phyloP scores from a whole-genome alignment of 306 rosid species.

The Pyrus betulifolia region DNA sequence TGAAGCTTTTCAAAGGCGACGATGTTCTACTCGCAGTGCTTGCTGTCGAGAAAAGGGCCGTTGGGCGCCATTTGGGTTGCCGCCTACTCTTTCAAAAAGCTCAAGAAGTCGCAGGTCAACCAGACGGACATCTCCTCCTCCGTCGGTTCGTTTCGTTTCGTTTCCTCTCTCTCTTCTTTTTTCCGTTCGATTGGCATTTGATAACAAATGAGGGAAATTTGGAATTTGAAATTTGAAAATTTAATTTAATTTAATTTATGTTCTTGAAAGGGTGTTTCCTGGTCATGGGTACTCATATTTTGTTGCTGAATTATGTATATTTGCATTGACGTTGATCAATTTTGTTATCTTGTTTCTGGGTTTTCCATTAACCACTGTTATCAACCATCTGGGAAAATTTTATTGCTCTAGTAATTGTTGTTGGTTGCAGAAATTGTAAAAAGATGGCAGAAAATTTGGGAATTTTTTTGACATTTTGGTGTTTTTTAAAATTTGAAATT shows the following conservation, averaged over 20 bases:
- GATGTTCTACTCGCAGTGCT: constrained; percentile 41
- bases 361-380: neutral
- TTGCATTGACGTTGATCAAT: neutral
- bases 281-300: neutral
- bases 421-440: neutral
- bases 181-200: neutral
- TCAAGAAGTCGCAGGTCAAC: constrained; percentile 56
- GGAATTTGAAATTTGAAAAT: neutral
- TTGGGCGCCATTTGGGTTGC: constrained; percentile 61
- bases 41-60: constrained; percentile 36
- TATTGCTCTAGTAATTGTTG: neutral
- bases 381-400: neutral
- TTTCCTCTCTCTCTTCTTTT: neutral
- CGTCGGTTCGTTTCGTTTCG: constrained; percentile 45
- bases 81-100: constrained; percentile 58
- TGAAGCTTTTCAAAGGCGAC: neutral
- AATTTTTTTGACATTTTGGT: no score
- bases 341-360: neutral
- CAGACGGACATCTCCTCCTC: constrained; percentile 52
- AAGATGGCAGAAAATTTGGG: neutral
- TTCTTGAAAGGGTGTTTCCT: neutral
- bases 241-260: no score
- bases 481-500: neutral
- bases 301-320: neutral
- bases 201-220: neutral